These are phyloP conservation scores for Dendrocalamus latiflorus DNA, from an alignment of 202 grass and related monocot species.

Conservation along the genomic window DNA sequence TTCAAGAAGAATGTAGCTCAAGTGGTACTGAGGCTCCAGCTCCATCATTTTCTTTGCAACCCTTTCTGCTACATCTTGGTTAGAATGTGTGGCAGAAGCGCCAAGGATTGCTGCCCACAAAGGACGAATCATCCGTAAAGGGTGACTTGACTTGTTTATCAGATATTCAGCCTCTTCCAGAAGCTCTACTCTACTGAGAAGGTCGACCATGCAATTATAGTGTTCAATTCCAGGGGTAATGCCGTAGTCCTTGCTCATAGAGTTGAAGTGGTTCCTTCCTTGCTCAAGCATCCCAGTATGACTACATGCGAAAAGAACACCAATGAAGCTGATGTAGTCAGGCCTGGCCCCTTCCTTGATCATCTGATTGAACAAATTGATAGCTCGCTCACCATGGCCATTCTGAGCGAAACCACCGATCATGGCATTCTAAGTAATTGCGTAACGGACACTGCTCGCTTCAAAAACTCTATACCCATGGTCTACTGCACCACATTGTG, in stretches of 20 bases:
- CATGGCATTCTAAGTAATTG: slow-evolving; percentile 82
- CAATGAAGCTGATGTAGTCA: slow-evolving; percentile 66
- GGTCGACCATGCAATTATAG: slow-evolving; percentile 78
- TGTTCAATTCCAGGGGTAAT: slow-evolving; percentile 63
- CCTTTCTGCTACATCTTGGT: slow-evolving; percentile 45
- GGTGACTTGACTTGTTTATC: slow-evolving; percentile 47
- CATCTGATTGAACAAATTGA: slow-evolving; percentile 54
- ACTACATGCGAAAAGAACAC: slow-evolving; percentile 69
- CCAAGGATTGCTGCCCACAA: slow-evolving; percentile 63
- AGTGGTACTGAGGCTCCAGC: no score
- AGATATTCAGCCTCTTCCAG: slow-evolving; percentile 76
- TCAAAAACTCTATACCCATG: slow-evolving; percentile 50
- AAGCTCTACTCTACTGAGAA: slow-evolving; percentile 67
- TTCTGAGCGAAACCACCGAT: slow-evolving; percentile 75
- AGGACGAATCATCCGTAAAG: slow-evolving; percentile 44
- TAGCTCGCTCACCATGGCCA: slow-evolving; percentile 41
- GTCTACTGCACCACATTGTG: slow-evolving; percentile 63
- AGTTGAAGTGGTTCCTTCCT: slow-evolving; percentile 54
- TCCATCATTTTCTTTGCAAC: no score
- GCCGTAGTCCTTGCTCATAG: slow-evolving; percentile 45
- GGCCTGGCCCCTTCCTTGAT: slow-evolving; percentile 36
- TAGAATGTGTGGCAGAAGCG: slow-evolving; percentile 57
- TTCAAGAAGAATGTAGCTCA: no score
- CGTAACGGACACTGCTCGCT: slow-evolving; percentile 45
- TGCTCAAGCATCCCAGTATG: slow-evolving; percentile 57